These are phyloP conservation scores for Laburnicola sp. DNA, from an alignment of 2,329 filamentous ascomycete species.

Conservation along the genomic window DNA sequence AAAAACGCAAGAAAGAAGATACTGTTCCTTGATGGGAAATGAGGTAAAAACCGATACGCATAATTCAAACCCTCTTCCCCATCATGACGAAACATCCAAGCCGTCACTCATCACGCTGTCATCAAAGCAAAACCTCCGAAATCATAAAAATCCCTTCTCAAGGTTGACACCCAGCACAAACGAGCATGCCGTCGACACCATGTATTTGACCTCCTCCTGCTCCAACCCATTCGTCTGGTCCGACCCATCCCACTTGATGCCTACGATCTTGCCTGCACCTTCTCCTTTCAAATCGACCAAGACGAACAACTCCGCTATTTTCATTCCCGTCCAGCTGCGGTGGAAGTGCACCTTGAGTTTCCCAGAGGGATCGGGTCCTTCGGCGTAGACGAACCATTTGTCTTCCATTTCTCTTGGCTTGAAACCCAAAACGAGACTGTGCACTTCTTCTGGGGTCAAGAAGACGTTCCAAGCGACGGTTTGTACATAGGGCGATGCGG, in stretches of 20 bases:
- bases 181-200: constrained; percentile 28
- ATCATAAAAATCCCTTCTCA: constrained; percentile 45
- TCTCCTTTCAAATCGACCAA: constrained; percentile 41
- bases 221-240: constrained; percentile 33
- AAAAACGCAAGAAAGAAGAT: too few species aligned
- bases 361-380: constrained; percentile 37
- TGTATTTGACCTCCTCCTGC: constrained; percentile 35
- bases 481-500: constrained; percentile 8
- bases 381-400: constrained; percentile 41
- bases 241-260: constrained; percentile 39
- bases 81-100: neutral
- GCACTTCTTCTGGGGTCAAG: constrained; percentile 34
- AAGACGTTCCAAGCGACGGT: constrained; percentile 39
- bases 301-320: constrained; percentile 41
- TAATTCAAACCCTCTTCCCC: too few species aligned
- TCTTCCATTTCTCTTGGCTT: constrained; percentile 28
- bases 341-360: constrained; percentile 44
- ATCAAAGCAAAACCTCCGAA: neutral
- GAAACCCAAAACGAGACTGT: constrained; percentile 36
- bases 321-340: constrained; percentile 36
- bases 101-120: constrained; percentile 1
- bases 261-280: constrained; percentile 40
- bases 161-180: constrained; percentile 31
- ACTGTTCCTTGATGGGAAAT: too few species aligned
- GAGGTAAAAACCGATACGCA: too few species aligned